These are phyloP conservation scores for Silybum marianum DNA, from an alignment of 129 eudicot genomes.

Conservation along the genomic window DNA sequence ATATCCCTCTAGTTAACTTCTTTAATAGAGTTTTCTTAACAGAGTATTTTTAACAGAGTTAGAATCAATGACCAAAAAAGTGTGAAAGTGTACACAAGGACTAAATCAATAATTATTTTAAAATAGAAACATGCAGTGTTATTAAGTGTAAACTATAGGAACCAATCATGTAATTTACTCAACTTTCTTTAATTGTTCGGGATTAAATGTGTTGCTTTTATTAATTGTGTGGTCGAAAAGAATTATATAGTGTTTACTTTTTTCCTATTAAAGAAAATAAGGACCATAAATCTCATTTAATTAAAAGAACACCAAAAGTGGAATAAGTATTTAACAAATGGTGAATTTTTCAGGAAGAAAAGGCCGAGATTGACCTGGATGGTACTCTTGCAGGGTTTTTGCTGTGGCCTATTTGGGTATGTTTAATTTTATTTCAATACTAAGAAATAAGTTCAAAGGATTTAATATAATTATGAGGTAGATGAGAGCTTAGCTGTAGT, in stretches of 20 bases:
- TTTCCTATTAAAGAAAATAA: background rate
- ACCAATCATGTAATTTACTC: no score
- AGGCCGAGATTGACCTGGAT: constrained; percentile 51
- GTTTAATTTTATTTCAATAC: background rate
- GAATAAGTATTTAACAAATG: background rate
- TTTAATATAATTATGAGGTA: constrained; percentile 4
- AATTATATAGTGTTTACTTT: constrained; percentile 16
- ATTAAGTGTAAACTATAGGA: no score
- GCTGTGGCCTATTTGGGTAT: constrained; percentile 64
- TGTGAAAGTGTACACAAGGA: no score
- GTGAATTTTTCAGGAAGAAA: constrained; percentile 41
- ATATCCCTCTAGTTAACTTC: no score
- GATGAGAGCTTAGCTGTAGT: constrained; percentile 14
- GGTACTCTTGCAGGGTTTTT: constrained; percentile 43
- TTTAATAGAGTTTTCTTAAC: no score
- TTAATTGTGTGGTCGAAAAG: background rate
- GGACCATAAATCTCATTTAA: background rate
- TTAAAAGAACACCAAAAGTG: background rate
- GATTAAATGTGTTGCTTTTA: constrained; percentile 9
- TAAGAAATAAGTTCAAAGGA: background rate
- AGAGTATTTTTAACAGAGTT: no score
- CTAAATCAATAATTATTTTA: no score
- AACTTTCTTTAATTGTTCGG: background rate
- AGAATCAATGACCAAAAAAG: no score
- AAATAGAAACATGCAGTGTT: no score